Conservation (phyloP, 2,329 filamentous ascomycete genomes). For the Dactylonectria estremocensis region DNA sequence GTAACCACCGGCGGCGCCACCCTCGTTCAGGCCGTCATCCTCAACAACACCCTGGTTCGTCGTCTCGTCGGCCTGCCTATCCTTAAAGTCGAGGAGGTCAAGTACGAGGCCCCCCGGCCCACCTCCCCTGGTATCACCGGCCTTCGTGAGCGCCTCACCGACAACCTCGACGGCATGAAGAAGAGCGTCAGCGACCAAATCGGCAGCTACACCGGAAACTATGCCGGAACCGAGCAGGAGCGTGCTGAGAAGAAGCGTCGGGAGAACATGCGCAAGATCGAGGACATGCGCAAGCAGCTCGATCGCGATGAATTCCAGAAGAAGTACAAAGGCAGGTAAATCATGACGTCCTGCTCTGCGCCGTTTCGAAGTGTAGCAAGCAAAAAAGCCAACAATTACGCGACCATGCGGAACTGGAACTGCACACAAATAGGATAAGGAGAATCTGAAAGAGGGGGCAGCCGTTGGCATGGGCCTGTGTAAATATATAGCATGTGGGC, state of each 20-base stretch:
- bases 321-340: constrained; percentile 56
- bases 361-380: not conserved
- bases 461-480: constrained; percentile 22
- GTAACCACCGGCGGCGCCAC: constrained; percentile 57
- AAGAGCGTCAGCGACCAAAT: constrained; percentile 55
- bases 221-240: constrained; percentile 51
- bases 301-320: constrained; percentile 57
- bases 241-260: constrained; percentile 55
- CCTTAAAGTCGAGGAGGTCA: constrained; percentile 46
- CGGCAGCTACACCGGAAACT: constrained; percentile 54
- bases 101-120: constrained; percentile 56
- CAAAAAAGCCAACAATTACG: not conserved
- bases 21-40: constrained; percentile 55
- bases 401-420: not conserved
- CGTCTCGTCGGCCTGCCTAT: constrained; percentile 56
- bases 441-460: constrained; percentile 11
- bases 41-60: constrained; percentile 58
- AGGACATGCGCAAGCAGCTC: constrained; percentile 54
- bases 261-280: constrained; percentile 54
- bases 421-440: constrained; percentile 5
- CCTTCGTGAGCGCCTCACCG: constrained; percentile 52
- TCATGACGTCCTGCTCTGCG: not conserved
- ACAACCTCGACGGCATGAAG: constrained; percentile 55
- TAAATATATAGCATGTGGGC: constrained; percentile 31
- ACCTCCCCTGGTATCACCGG: constrained; percentile 42